Evolutionary conservation across 2,329 filamentous ascomycete species (phyloP).

Genomic region (Ophiostoma quercus): DNA sequence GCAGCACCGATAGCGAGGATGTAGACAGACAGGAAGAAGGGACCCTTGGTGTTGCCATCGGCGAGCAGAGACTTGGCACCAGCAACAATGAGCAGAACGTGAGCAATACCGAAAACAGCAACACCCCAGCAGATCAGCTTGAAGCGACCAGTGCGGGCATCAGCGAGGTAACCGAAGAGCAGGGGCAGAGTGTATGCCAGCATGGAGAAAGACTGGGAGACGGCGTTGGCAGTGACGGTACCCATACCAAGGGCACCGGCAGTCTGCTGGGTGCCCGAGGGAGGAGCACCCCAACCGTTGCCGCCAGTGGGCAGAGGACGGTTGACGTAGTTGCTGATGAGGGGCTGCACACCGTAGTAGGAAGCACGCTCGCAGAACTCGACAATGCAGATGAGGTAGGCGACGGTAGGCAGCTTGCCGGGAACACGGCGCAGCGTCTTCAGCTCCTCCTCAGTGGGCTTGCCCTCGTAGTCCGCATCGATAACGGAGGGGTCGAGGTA

Average conservation of each 20-base stretch:
- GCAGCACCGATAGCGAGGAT: conserved; percentile 60
- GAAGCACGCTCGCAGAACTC: conserved; percentile 73
- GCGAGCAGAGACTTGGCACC: conserved; percentile 44
- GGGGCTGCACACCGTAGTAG: conserved; percentile 66
- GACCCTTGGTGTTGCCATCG: conserved; percentile 44
- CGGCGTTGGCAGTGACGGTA: conserved; percentile 47
- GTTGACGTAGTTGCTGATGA: conserved; percentile 64
- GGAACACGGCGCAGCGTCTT: conserved; percentile 57
- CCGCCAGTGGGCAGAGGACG: conserved; percentile 48
- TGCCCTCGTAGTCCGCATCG: conserved; percentile 35
- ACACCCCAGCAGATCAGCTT: conserved; percentile 66
- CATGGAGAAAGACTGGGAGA: conserved; percentile 52
- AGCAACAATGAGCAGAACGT: conserved; percentile 62
- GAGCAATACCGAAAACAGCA: conserved; percentile 60
- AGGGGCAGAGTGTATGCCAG: conserved; percentile 55
- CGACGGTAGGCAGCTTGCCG: conserved; percentile 58
- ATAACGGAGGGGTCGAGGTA: conserved; percentile 23
- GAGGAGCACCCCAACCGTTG: conserved; percentile 45
- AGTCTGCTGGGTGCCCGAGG: conserved; percentile 40
- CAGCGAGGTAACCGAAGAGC: conserved; percentile 53
- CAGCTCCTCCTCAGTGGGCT: conserved; percentile 59
- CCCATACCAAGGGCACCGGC: conserved; percentile 57
- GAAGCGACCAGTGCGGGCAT: conserved; percentile 65
- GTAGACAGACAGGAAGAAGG: conserved; percentile 57
- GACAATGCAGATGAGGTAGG: conserved; percentile 66